Conservation (phyloP, 192 early-diverging fungal species). For the Umbelopsis sp. region DNA sequence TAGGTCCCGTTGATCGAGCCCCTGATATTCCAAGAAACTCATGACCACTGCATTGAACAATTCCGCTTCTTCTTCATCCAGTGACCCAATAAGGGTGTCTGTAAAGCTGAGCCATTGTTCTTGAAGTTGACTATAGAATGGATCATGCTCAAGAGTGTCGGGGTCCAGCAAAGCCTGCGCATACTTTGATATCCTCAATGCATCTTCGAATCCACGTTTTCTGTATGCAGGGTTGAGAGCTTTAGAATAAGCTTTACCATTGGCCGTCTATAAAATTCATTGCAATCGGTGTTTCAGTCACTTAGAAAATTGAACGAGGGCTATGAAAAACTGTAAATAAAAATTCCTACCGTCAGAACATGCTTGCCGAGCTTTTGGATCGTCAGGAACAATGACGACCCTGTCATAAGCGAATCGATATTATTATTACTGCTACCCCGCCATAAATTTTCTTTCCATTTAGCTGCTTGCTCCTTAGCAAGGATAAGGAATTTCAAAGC, state of each 20-base stretch:
- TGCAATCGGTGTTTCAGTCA: too few relatives aligned
- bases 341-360: constrained; percentile 7
- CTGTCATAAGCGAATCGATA: not conserved
- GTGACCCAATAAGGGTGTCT: constrained; percentile 4
- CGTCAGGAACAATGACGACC: not conserved
- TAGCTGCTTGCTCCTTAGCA: constrained; percentile 27
- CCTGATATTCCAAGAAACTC: constrained; percentile 39
- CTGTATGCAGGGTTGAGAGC: constrained; percentile 25
- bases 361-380: constrained; percentile 10
- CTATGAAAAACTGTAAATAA: not conserved
- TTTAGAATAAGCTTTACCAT: constrained; percentile 27
- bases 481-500: constrained; percentile 24
- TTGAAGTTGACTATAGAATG: constrained; percentile 19
- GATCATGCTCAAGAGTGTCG: constrained; percentile 20
- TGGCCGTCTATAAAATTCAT: constrained; percentile 17
- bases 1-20: not conserved
- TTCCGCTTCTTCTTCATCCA: constrained; percentile 24
- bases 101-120: constrained; percentile 32
- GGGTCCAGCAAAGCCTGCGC: constrained; percentile 32
- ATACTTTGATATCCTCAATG: constrained; percentile 31
- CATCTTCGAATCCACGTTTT: constrained; percentile 35
- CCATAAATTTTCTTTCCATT: constrained; percentile 27
- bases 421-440: not conserved
- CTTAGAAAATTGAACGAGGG: too few relatives aligned
- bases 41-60: constrained; percentile 38